Evolutionary conservation across 495 filamentous ascomycete species (phyloP), one percentile per base, ranked within the genome.

Genomic region (Sordaria brevicollis): DNA sequence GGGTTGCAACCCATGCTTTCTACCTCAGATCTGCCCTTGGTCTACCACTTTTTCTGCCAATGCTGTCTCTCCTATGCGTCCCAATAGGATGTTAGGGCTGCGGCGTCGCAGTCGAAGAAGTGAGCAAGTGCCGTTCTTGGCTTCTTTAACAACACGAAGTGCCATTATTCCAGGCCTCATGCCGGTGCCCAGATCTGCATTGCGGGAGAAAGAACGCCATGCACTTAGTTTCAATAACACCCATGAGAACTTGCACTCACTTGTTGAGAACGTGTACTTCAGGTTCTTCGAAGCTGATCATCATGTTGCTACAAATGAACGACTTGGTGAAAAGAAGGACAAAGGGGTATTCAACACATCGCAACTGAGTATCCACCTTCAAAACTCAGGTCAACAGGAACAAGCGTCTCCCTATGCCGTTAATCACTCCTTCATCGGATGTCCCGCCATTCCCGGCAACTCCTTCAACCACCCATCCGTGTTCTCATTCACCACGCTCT

Each of bases 391-490:
- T 2, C 4, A 21, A 54, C 21, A 54, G 21, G n/a, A n/a, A 54
- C 43, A 21, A 29, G 10, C 3, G 43, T 54, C 43, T 54, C 15
- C 10, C 10, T 29, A 0, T 9, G 3, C 11, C 36, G 15, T 13
- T 19, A 54, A 21, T 49, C 21, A 29, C 49, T 57, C 29, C 49
- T 29, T 57, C 49, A 29, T 57, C 11, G 49, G 49, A 57, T 57
- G 49, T 11, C 49, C 49, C 21, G 49, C 49, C 49, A 57, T 57
- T 5, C 49, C 49, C 11, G 49, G 49, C 49, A 57, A 1, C 49
- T 0, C 49, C 77, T 78, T 72, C 79, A 57, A 57, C 49, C 83
- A 85, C 70, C 83, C 82, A 35, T 83, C 81, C 11, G 79, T 73
- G 21, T 80, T 74, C 76, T 86, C 84, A 25, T 73, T 37, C n/a